These are phyloP conservation scores for Bipolaris gigantea DNA, from an alignment of 2,329 filamentous ascomycete genomes.

Conservation along the genomic window DNA sequence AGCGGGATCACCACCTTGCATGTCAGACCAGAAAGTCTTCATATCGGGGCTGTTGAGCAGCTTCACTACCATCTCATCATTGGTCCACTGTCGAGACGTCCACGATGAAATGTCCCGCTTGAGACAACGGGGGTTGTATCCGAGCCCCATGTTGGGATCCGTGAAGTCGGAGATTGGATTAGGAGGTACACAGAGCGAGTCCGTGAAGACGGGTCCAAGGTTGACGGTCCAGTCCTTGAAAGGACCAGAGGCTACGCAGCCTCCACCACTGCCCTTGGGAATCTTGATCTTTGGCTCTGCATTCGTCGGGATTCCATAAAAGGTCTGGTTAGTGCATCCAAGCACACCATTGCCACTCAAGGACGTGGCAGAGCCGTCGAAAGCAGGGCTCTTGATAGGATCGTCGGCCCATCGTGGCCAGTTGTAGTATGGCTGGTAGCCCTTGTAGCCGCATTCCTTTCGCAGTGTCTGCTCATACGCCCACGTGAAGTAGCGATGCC, in stretches of 20 bases:
- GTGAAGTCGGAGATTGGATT: slow-evolving; percentile 34
- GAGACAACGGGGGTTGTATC: slow-evolving; percentile 42
- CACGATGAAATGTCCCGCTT: slow-evolving; percentile 41
- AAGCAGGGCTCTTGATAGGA: slow-evolving; percentile 52
- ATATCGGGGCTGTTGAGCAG: slow-evolving; percentile 35
- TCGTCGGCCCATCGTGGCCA: slow-evolving; percentile 33
- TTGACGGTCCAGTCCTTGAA: slow-evolving; percentile 52
- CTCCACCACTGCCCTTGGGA: slow-evolving; percentile 57
- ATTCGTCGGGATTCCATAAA: slow-evolving; percentile 30
- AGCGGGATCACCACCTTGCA: slow-evolving; percentile 41
- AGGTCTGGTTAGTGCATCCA: slow-evolving; percentile 29
- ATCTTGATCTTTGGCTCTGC: slow-evolving; percentile 36
- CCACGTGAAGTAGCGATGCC: slow-evolving; percentile 35
- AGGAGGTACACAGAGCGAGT: slow-evolving; percentile 28
- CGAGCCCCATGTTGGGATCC: slow-evolving; percentile 29
- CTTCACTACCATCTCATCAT: slow-evolving; percentile 31
- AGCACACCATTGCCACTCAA: slow-evolving; percentile 50
- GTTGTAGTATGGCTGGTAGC: slow-evolving; percentile 38
- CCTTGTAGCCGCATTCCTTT: slow-evolving; percentile 36
- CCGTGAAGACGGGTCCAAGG: slow-evolving; percentile 53
- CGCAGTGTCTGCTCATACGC: slow-evolving; percentile 34
- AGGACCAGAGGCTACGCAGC: slow-evolving; percentile 56
- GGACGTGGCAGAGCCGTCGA: slow-evolving; percentile 57
- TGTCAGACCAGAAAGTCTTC: slow-evolving; percentile 44
- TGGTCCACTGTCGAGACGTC: slow-evolving; percentile 31